Evolutionary conservation across 495 filamentous ascomycete genomes (phyloP).

Genomic region (Podospora comata): DNA sequence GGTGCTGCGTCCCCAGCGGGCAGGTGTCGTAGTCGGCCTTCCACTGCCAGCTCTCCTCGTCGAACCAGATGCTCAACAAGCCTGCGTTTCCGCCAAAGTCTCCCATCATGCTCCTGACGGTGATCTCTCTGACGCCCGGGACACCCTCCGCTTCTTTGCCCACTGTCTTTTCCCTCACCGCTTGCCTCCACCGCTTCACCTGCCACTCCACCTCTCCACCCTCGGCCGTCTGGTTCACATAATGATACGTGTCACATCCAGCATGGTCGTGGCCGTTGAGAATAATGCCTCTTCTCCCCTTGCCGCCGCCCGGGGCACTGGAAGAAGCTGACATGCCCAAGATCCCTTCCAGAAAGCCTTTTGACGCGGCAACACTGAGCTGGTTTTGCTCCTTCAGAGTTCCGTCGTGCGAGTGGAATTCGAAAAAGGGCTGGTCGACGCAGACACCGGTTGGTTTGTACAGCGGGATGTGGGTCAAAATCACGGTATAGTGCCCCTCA

Average conservation of each 20-base stretch:
- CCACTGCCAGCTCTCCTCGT: constrained; percentile 69
- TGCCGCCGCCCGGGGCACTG: constrained; percentile 51
- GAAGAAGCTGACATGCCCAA: constrained; percentile 68
- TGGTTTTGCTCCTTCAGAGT: constrained; percentile 91
- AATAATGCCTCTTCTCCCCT: constrained; percentile 63
- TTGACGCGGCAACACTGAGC: constrained; percentile 63
- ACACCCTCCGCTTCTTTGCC: constrained; percentile 29
- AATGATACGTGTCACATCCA: constrained; percentile 87
- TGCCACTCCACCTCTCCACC: constrained; percentile 41
- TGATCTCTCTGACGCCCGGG: constrained; percentile 77
- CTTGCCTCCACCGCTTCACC: constrained; percentile 43
- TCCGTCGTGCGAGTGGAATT: constrained; percentile 62
- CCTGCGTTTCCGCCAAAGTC: constrained; percentile 86
- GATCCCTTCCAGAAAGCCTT: constrained; percentile 70
- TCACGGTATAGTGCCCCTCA: constrained; percentile 65
- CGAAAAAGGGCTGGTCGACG: constrained; percentile 76
- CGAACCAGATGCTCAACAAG: constrained; percentile 84
- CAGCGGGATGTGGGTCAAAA: constrained; percentile 89
- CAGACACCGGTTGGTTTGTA: constrained; percentile 82
- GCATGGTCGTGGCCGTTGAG: constrained; percentile 93
- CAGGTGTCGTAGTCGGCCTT: constrained; percentile 75
- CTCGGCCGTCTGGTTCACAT: constrained; percentile 50
- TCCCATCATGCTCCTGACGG: constrained; percentile 98
- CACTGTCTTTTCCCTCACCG: constrained; percentile 29
- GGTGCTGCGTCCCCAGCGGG: constrained; percentile 75